A percentile compares a stretch with the other conserved stretches of the same genome.
Evolutionary conservation across 2,329 filamentous ascomycete genomes (phyloP).

Genomic region (Fusarium napiforme): DNA sequence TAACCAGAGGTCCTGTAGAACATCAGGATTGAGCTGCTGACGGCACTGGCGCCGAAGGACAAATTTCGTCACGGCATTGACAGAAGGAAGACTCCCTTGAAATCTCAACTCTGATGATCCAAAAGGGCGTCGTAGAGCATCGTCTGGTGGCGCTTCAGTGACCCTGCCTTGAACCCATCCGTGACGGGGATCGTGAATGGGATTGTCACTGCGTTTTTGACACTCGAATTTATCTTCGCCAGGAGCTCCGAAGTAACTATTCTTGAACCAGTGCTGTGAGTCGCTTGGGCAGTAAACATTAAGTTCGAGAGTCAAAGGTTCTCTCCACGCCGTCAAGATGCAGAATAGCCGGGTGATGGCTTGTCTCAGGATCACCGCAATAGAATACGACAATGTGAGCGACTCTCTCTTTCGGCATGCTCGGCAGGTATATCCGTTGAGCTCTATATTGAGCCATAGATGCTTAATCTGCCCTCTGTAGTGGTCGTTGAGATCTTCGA

Average conservation of each 20-base stretch:
- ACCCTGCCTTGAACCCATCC: not conserved
- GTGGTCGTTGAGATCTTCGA: not conserved
- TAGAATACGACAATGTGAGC: not conserved
- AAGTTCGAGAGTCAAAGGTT: constrained; percentile 1
- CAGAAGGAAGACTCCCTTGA: not conserved
- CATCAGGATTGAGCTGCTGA: not conserved
- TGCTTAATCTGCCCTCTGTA: not conserved
- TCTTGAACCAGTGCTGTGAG: constrained; percentile 28
- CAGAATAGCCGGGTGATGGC: constrained; percentile 13
- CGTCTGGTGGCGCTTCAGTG: not conserved
- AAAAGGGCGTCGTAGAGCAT: constrained; percentile 14
- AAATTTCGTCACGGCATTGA: constrained; percentile 11
- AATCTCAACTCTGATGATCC: not conserved
- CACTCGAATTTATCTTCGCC: constrained; percentile 7
- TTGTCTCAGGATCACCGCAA: not conserved
- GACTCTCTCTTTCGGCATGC: constrained; percentile 5
- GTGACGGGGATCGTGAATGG: constrained; percentile 7
- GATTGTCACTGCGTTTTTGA: not conserved
- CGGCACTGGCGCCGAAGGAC: constrained; percentile 21
- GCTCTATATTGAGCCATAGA: constrained; percentile 31
- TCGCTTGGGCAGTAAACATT: constrained; percentile 29
- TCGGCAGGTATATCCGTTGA: constrained; percentile 14
- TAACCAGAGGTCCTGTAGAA: not conserved
- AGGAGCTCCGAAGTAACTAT: constrained; percentile 20
- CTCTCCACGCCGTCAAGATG: constrained; percentile 6